Conservation (phyloP, 805 yeast species). For the Yamadazyma akitaensis region DNA sequence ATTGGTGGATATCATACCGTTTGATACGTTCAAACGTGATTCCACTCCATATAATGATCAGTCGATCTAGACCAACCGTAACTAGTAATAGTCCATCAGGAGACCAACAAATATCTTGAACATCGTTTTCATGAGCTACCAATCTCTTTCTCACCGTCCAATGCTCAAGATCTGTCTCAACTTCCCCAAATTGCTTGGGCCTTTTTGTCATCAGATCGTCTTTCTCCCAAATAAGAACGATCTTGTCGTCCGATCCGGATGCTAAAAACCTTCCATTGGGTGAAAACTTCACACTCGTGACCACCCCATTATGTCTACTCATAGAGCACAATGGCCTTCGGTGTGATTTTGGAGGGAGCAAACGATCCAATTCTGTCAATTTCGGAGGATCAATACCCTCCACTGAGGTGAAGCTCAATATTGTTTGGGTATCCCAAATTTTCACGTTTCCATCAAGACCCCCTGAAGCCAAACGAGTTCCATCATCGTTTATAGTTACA, state of each 20-base stretch:
- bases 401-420: conserved; percentile 38
- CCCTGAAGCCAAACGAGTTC: conserved; percentile 84
- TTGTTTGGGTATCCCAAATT: conserved; percentile 73
- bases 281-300: conserved; percentile 87
- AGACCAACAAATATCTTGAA: conserved; percentile 97
- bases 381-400: conserved; percentile 10
- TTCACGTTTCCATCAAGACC: conserved; percentile 88
- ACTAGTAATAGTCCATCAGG: conserved; percentile 90
- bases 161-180: conserved; percentile 71
- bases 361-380: conserved; percentile 8
- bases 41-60: conserved; percentile 93
- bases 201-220: conserved; percentile 64
- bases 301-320: conserved; percentile 96
- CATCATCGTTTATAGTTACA: conserved; percentile 76
- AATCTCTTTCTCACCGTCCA: conserved; percentile 92
- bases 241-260: conserved; percentile 92
- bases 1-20: conserved; percentile 87
- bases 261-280: conserved; percentile 92
- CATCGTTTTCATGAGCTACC: conserved; percentile 96
- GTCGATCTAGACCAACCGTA: conserved; percentile 91
- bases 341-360: conserved; percentile 21
- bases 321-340: conserved; percentile 72
- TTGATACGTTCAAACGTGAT: conserved; percentile 85
- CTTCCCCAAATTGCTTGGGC: conserved; percentile 64
- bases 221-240: conserved; percentile 86